Base-by-base conservation (phyloP, 352 stramenopile genomes). In the Hyaloperonospora arabidopsidis region DNA sequence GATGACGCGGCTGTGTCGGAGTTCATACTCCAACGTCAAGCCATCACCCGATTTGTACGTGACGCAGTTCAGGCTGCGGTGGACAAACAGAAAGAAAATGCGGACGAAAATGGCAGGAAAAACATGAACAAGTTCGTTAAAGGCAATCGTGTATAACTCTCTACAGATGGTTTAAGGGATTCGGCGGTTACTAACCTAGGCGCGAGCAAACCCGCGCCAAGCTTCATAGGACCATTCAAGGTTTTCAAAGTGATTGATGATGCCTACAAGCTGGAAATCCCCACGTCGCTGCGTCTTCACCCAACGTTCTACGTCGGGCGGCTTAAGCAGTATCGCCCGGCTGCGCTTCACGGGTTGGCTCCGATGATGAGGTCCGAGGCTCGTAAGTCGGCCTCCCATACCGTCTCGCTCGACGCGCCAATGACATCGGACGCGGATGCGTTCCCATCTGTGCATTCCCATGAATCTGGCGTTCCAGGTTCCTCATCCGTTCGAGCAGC, bases 21-120 rank as follows among this genome's bases (percentile, higher is more conserved):
- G 14, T 48, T 48, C 12, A 32, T 36, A 10, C 25, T 48, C 12
- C 43, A 36, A 19, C 43, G 41, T 17, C 41, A 47, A 32, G 10
- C 41, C 22, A 28, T 47, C 5, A 47, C 22, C 1, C 18, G 41
- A 1, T 47, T 32, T 32, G 19, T 29, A 5, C 19, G 10, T 2
- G 41, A 47, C 15, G 19, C 41, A 4, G 18, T 47, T 18, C 18
- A 23, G 1, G 15, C 41, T n/a, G 41, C 17, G n/a, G 7, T 29
- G 3, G 41, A 47, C 8, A 32, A 15, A 29, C 18, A 47, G 41
- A 47, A 47, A 5, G 8, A 47, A 10, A 47, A 47, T 29, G 41
- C 41, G n/a, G 45, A 41, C 45, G 41, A 40, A 28, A 12, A n/a
- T 15, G 45, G 45, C 11, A 25, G 45, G 8, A 52, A 52, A 28